Evolutionary conservation across 768 basidiomycete genomes (phyloP), one percentile per base, ranked within the genome.

Genomic region (Leccinellum luteum): DNA sequence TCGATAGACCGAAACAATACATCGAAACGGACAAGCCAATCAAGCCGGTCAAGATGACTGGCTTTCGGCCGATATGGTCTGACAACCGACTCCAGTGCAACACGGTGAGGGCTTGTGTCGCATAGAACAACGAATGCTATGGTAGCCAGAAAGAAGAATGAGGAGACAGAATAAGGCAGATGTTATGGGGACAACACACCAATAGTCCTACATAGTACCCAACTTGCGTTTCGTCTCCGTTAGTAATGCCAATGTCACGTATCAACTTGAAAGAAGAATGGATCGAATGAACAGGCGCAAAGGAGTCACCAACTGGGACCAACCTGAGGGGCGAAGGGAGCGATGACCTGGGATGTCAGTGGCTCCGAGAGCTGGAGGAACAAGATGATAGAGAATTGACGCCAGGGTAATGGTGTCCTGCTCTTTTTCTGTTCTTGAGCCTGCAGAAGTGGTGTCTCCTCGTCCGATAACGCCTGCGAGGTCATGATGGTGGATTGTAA

Each of bases 131-230:
- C 0, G 90, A 91, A 79, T 89, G 84, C 90, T 92, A 58, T 4
- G 51, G n/a, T 3, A 3, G 48, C 21, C 32, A 25, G 6, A 32
- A 28, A 12, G 2, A 9, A 17, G 14, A 32, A 52, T 62, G 45
- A 69, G 32, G 31, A 48, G 8, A 31, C 1, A 15, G 28, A n/a
- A 34, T 3, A 15, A 30, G 12, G n/a, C n/a, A 27, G 14, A 25
- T 15, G 10, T 17, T 7, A 34, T 7, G 48, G 15, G 34, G 23
- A 67, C 41, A 12, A 43, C 79, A 43, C 43, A 89, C 89, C 79
- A 92, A 75, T 8, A 89, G 63, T n/a, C 89, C 89, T 51, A 89
- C 89, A 73, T 90, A 90, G 67, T 89, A 85, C 47, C 87, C 89
- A 13, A 92, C 86, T 59, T 79, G 77, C 3, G 81, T 81, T 66